A percentile compares a stretch with the other conserved stretches of the same genome.
Conservation (phyloP, 352 stramenopile genomes). For the Phytophthora meadii region DNA sequence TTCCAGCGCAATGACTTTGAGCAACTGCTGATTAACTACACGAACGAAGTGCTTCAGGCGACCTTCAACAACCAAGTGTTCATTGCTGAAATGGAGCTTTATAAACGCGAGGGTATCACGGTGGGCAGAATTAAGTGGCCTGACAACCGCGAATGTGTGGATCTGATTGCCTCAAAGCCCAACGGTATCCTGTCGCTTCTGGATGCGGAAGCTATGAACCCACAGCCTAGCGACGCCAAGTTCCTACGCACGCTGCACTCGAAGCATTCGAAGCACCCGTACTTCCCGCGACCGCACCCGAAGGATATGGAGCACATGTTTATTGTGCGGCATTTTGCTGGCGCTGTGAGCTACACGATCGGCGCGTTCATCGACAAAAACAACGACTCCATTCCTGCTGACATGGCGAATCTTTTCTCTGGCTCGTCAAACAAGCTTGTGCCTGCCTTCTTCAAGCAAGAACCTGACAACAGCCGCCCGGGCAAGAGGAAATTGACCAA, state of each 20-base stretch:
- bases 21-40: constrained; percentile 92
- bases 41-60: constrained; percentile 88
- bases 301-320: constrained; percentile 93
- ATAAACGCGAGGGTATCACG: constrained; percentile 91
- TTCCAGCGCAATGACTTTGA: constrained; percentile 93
- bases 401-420: constrained; percentile 87
- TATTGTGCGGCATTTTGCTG: constrained; percentile 91
- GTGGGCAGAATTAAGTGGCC: constrained; percentile 91
- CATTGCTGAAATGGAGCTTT: constrained; percentile 90
- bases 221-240: constrained; percentile 90
- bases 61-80: constrained; percentile 93
- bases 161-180: constrained; percentile 86
- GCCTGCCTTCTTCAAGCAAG: constrained; percentile 72
- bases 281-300: constrained; percentile 86
- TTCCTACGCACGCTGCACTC: constrained; percentile 87
- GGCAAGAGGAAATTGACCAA: constrained; percentile 84
- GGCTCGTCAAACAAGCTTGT: constrained; percentile 71
- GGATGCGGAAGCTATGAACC: constrained; percentile 91
- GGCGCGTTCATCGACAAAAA: constrained; percentile 93
- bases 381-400: constrained; percentile 88
- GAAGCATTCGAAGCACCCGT: constrained; percentile 84
- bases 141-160: constrained; percentile 92
- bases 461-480: constrained; percentile 55
- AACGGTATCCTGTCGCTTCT: constrained; percentile 84
- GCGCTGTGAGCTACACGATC: constrained; percentile 90